A percentile compares a stretch with the other conserved stretches of the same genome.
phyloP scores from a whole-genome alignment of 2,329 filamentous ascomycete species.

The Cadophora sp. region DNA sequence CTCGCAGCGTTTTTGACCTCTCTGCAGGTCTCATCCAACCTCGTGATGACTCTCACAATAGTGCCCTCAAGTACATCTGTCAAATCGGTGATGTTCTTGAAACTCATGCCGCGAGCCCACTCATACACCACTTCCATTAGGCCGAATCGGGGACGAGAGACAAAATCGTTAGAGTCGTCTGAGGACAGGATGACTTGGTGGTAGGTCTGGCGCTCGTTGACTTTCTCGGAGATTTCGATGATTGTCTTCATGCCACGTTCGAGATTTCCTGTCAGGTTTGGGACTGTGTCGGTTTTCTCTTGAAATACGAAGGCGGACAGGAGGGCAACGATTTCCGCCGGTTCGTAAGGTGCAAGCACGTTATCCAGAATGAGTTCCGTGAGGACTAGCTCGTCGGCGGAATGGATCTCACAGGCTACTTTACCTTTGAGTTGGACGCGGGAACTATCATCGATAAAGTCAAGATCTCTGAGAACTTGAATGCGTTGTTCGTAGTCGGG shows the following conservation, averaged over 20 bases:
- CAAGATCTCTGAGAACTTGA: constrained; percentile 87
- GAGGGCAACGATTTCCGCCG: constrained; percentile 93
- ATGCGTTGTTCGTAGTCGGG: constrained; percentile 98
- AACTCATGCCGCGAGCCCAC: constrained; percentile 97
- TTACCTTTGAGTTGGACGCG: constrained; percentile 97
- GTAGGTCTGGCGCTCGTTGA: constrained; percentile 86
- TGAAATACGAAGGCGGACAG: constrained; percentile 97
- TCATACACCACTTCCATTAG: constrained; percentile 98
- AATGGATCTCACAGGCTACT: constrained; percentile 97
- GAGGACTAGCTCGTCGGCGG: constrained; percentile 92
- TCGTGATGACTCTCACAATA: constrained; percentile 92
- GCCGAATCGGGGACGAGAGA: constrained; percentile 85
- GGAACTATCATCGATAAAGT: constrained; percentile 86
- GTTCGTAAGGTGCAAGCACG: constrained; percentile 91
- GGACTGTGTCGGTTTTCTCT: constrained; percentile 87
- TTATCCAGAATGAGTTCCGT: constrained; percentile 98
- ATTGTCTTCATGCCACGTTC: constrained; percentile 86
- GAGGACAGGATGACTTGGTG: constrained; percentile 91
- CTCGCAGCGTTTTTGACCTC: constrained; percentile 97
- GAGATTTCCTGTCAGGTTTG: constrained; percentile 81
- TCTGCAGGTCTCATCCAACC: constrained; percentile 93
- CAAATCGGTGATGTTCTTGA: constrained; percentile 95
- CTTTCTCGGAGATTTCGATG: constrained; percentile 87
- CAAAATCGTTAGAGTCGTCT: constrained; percentile 93
- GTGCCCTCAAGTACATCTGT: constrained; percentile 98